Base-by-base conservation (phyloP, 371 early-diverging fungal species). In the Lichtheimia corymbifera region DNA sequence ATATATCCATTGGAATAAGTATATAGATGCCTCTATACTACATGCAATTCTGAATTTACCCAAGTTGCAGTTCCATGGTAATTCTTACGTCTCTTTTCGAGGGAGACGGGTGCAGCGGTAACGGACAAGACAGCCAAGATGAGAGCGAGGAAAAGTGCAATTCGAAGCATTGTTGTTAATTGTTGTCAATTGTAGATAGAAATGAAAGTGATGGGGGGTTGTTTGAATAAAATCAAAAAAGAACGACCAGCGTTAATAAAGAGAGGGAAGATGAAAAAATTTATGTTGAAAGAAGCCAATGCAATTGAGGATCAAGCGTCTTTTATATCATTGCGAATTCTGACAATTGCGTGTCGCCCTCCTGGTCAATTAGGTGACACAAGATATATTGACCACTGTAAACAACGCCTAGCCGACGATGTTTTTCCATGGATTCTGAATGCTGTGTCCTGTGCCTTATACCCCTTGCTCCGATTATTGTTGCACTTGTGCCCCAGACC, bases 61-160 rank as follows among this genome's bases (percentile, higher is more conserved):
- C 66, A 71, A 17, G 71, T 71, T 12, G 53, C 71, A 17, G 42
- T 61, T 17, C 71, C 71, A 22, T 43, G 15, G 49, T 71, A 71
- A 15, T 15, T 53, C 27, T 61, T 64, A 20, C 47, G 49, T 15
- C 66, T 56, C 28, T 61, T 61, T 20, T 58, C 59, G 9, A 58
- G 42, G 5, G 52, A 50, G 15, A 57, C 27, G 11, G 66, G 66
- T 30, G 57, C 66, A 53, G 66, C 61, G 20, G 49, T 17, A 24
- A 50, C 45, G 18, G 58, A n/a, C 24, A 47, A 52, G 17, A 52
- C n/a, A 22, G 47, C 43, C 53, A 44, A 17, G 17, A 15, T 51
- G 20, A 40, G 13, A 42, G 30, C 53, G 44, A 57, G n/a, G 42
- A 61, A 56, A 27, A 52, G 30, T 49, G 28, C 22, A 28, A 40